Evolutionary conservation across 495 filamentous ascomycete genomes (phyloP), one percentile per base, ranked within the genome.

Genomic region (Tuber umbilicatum): DNA sequence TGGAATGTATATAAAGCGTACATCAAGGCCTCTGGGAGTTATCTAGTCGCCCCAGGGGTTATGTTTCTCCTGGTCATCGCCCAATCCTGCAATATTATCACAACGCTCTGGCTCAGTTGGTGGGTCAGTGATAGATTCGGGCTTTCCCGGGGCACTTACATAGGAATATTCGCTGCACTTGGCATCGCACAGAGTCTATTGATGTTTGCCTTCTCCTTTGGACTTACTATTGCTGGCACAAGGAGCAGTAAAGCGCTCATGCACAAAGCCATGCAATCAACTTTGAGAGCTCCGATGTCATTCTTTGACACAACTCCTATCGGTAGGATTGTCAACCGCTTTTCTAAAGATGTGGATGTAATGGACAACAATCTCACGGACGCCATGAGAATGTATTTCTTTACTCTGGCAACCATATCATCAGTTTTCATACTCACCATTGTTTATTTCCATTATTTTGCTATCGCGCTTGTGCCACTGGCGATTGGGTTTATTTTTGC

Each of bases 241-340:
- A 89, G 86, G 16, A 87, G 94, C 9, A 93, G 91, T 81, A 93
- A 90, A 82, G 87, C 86, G n/a, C 93, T 98, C 87, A 87, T 97
- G 64, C 88, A 91, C 17, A 85, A 89, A n/a, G 94, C 95, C 37
- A 91, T 97, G 85, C 87, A 84, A 17, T 88, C 91, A 67, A 92
- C 93, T 1, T 86, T 99, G 60, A 88, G 94, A 69, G 94, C 95
- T 0, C 95, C 95, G 0, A 97, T 98, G 94, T 90, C 91, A 5
- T 98, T 98, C 86, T 97, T 98, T 85, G 95, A 97, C 78, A 97
- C 94, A 0, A 99, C 95, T 0, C 95, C 95, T 1, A 85, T 97
- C 0, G 95, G 95, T n/a, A 90, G 95, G 38, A 97, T 99, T 82
- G 95, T 93, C 14, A 99, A 98, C 82, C 92, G 95, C 35, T 99